A percentile compares a stretch with the other conserved stretches of the same genome.
These are phyloP conservation scores for Boletellus dicymbophilus DNA, from an alignment of 1,284 basidiomycete species.

Conservation along the genomic window DNA sequence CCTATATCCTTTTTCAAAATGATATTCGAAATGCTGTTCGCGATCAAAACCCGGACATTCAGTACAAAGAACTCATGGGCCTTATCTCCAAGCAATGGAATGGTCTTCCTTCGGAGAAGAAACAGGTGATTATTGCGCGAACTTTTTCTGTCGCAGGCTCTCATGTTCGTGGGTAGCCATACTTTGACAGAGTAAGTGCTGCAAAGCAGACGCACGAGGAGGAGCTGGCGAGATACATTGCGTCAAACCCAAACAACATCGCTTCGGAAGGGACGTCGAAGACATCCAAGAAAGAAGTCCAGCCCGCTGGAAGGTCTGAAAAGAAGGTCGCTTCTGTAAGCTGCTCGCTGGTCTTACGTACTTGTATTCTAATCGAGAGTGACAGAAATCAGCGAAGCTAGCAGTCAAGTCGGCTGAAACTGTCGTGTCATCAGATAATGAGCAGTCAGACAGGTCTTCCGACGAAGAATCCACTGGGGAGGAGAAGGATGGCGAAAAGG, in stretches of 20 bases:
- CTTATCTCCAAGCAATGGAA: slow-evolving; percentile 80
- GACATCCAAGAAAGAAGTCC: slow-evolving; percentile 18
- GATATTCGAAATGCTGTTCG: slow-evolving; percentile 79
- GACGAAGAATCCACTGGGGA: slow-evolving; percentile 22
- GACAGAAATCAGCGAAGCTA: slow-evolving; percentile 27
- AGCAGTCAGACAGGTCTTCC: slow-evolving; percentile 21
- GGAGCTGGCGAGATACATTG: slow-evolving; percentile 55
- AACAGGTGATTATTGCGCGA: slow-evolving; percentile 62
- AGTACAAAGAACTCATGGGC: slow-evolving; percentile 73
- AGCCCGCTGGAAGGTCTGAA: slow-evolving; percentile 18
- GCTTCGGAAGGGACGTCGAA: slow-evolving; percentile 37
- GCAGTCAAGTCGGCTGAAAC: slow-evolving; percentile 25
- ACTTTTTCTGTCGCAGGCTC: slow-evolving; percentile 2
- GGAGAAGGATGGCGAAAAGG: slow-evolving; percentile 31
- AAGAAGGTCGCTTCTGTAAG: slow-evolving; percentile 26
- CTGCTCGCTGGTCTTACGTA: slow-evolving; percentile 9
- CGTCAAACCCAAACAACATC: slow-evolving; percentile 45
- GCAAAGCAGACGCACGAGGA: slow-evolving; percentile 52
- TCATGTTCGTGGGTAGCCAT: slow-evolving; percentile 22
- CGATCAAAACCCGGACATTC: slow-evolving; percentile 61
- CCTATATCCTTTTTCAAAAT: slow-evolving; percentile 97
- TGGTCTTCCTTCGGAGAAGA: slow-evolving; percentile 65
- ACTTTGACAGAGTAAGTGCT: slow-evolving; percentile 30
- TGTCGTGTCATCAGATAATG: slow-evolving; percentile 31
- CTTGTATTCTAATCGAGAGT: slow-evolving; percentile 12